phyloP scores from a whole-genome alignment of 2,329 filamentous ascomycete genomes.

The Paraphaeosphaeria minitans region DNA sequence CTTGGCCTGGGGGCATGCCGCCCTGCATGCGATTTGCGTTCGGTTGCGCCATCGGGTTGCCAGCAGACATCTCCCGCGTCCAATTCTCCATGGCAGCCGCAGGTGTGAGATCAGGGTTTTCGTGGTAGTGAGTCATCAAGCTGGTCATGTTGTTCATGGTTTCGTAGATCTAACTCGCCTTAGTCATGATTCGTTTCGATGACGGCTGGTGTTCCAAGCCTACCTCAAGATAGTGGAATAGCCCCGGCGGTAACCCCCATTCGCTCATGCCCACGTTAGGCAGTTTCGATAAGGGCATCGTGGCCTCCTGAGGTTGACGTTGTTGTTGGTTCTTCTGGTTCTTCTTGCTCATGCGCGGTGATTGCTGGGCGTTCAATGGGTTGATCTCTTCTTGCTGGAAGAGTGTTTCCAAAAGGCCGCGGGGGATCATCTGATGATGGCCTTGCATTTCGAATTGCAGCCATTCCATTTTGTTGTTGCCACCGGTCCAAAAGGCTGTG shows the following conservation, averaged over 20 bases:
- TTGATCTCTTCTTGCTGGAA: conserved; percentile 54
- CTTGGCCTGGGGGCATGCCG: conserved; percentile 29
- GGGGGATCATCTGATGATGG: conserved; percentile 84
- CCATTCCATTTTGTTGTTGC: conserved; percentile 72
- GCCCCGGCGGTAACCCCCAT: conserved; percentile 60
- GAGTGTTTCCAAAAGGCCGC: conserved; percentile 60
- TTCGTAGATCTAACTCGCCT: conserved; percentile 61
- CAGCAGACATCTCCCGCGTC: conserved; percentile 51
- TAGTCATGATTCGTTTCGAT: conserved; percentile 16
- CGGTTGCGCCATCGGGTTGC: conserved; percentile 29
- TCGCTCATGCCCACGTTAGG: conserved; percentile 54
- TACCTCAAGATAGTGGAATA: conserved; percentile 69
- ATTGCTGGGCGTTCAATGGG: conserved; percentile 58
- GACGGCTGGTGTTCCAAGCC: conserved; percentile 25
- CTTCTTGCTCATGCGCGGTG: conserved; percentile 61
- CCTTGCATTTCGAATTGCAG: conserved; percentile 78
- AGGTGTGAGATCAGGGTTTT: conserved; percentile 58
- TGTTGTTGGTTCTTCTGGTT: conserved; percentile 57
- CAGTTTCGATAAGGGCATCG: conserved; percentile 52
- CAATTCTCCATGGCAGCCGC: conserved; percentile 61
- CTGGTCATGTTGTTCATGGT: conserved; percentile 68
- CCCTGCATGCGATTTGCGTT: conserved; percentile 28
- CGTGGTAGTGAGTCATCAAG: conserved; percentile 62
- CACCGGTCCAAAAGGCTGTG: conserved; percentile 76
- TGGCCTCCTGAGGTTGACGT: conserved; percentile 45